phyloP scores from a whole-genome alignment of 2,329 filamentous ascomycete genomes.

The Exophiala oligosperma region DNA sequence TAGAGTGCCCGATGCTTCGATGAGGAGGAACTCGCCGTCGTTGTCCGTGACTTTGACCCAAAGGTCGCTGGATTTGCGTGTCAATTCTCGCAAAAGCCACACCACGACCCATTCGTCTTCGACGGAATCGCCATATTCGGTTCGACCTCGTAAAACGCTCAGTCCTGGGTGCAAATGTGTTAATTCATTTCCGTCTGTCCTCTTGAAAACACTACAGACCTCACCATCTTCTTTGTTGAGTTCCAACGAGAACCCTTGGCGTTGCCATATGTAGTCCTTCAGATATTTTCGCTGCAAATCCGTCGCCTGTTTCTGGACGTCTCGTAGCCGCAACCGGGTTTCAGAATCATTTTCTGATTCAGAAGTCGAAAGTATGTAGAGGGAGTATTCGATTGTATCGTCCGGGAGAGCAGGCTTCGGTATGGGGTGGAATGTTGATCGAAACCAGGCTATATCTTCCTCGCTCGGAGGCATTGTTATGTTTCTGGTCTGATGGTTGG shows the following conservation, averaged over 20 bases:
- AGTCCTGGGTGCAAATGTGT: constrained; percentile 37
- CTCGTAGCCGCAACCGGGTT: constrained; percentile 66
- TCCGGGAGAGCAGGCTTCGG: constrained; percentile 69
- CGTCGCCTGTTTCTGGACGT: constrained; percentile 67
- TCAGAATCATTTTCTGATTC: constrained; percentile 56
- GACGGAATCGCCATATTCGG: constrained; percentile 89
- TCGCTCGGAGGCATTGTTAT: constrained; percentile 45
- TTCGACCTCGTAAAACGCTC: constrained; percentile 69
- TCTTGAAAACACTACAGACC: constrained; percentile 27
- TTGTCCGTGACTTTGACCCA: constrained; percentile 85
- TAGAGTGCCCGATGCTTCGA: constrained; percentile 85
- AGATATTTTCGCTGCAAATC: constrained; percentile 65
- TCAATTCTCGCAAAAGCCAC: constrained; percentile 80
- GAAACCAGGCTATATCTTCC: constrained; percentile 65
- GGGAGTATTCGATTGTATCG: constrained; percentile 80
- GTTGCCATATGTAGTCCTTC: constrained; percentile 94
- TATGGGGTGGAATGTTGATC: constrained; percentile 64
- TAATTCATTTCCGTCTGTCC: constrained; percentile 23
- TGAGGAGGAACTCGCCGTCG: constrained; percentile 92
- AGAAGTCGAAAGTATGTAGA: constrained; percentile 68
- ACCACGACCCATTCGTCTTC: constrained; percentile 98
- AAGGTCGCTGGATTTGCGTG: constrained; percentile 66
- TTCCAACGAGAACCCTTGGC: constrained; percentile 74
- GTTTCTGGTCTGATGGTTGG: not conserved
- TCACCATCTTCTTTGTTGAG: constrained; percentile 61